A percentile compares a stretch with the other conserved stretches of the same genome.
These are phyloP conservation scores for Pythium graminicola DNA, from an alignment of 352 stramenopile genomes.

Conservation along the genomic window DNA sequence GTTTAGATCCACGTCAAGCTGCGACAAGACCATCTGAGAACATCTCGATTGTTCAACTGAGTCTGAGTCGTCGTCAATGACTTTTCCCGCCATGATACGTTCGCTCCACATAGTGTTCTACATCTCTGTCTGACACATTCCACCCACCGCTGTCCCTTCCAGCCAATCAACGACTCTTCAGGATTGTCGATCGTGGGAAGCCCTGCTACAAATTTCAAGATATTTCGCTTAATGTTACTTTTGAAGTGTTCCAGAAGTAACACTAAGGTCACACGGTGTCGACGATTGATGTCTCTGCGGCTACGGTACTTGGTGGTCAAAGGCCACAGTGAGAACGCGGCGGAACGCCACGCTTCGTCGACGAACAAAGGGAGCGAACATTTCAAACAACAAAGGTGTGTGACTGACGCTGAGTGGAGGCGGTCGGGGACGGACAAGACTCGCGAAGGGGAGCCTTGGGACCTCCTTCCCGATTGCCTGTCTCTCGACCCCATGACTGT, in stretches of 20 bases:
- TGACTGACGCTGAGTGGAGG: background rate
- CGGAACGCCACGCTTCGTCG: too few species aligned
- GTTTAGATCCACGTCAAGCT: background rate
- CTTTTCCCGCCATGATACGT: constrained; percentile 11
- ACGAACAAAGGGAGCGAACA: too few species aligned
- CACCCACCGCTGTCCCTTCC: background rate
- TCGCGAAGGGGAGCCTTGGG: too few species aligned
- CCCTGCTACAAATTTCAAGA: constrained; percentile 15
- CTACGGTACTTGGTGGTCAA: constrained; percentile 30
- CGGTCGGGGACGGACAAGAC: background rate
- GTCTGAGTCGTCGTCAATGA: constrained; percentile 4
- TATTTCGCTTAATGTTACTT: constrained; percentile 12
- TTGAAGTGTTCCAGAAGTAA: constrained; percentile 22
- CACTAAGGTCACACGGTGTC: constrained; percentile 15
- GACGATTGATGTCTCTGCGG: constrained; percentile 27
- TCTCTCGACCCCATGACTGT: constrained; percentile 5
- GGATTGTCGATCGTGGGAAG: constrained; percentile 13
- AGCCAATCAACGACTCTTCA: constrained; percentile 31
- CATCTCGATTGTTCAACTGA: background rate
- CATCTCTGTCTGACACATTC: background rate
- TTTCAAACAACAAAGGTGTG: background rate
- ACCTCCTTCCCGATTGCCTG: background rate
- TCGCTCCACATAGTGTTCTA: constrained; percentile 10
- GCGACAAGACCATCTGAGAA: constrained; percentile 5
- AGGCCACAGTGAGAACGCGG: constrained; percentile 24